Conservation (phyloP, 202 grass and related monocot genomes). For the Saccharum hybrid region DNA sequence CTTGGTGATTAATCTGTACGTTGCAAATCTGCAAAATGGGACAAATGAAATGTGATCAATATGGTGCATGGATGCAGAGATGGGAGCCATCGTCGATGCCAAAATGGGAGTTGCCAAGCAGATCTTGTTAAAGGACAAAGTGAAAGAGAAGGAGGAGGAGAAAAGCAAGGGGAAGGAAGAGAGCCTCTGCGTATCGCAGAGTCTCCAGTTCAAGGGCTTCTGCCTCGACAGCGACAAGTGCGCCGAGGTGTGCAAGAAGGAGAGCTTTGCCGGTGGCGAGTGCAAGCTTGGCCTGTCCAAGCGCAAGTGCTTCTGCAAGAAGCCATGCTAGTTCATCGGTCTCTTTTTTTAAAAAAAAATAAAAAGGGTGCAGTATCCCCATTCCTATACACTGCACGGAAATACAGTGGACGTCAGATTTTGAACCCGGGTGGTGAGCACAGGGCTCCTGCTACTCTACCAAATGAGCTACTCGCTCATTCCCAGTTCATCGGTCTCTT, state of each 20-base stretch:
- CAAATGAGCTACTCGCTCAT: no score
- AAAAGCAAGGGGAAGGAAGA: neutral
- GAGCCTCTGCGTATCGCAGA: constrained; percentile 32
- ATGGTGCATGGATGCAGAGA: neutral
- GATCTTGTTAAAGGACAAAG: neutral
- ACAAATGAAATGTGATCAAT: neutral
- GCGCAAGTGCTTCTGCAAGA: constrained; percentile 44
- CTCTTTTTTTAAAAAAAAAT: neutral
- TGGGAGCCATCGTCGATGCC: neutral
- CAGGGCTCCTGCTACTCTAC: no score
- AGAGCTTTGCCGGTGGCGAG: constrained; percentile 22
- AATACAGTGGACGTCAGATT: no score
- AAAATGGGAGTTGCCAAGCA: neutral
- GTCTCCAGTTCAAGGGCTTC: constrained; percentile 31
- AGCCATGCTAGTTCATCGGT: constrained; percentile 1
- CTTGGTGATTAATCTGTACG: neutral
- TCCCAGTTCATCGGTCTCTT: neutral
- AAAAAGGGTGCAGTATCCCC: no score
- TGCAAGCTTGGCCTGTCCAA: neutral
- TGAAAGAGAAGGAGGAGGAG: neutral
- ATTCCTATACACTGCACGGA: no score
- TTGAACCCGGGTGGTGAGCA: no score
- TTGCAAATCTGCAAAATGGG: no score
- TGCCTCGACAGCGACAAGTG: constrained; percentile 29
- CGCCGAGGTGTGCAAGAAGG: constrained; percentile 20